phyloP scores from a whole-genome alignment of 2,329 filamentous ascomycete species.

The Diaporthe destruens region DNA sequence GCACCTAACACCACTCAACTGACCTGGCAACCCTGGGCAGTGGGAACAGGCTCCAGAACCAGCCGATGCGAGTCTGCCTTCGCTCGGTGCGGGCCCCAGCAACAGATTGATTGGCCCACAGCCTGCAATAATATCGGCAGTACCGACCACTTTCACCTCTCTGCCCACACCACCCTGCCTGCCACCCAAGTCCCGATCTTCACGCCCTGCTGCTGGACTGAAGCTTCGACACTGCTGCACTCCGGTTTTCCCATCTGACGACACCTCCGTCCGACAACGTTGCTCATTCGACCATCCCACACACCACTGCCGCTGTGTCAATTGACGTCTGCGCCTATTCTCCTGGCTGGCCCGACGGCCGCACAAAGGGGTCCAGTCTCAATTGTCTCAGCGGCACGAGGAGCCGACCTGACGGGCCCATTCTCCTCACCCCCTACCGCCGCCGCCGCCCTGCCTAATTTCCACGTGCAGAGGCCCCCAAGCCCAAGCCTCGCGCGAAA shows the following conservation, averaged over 20 bases:
- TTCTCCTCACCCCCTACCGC: neutral
- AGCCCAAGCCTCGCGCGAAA: constrained; percentile 38
- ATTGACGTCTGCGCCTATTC: constrained; percentile 32
- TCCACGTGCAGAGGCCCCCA: constrained; percentile 26
- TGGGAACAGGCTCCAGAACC: constrained; percentile 1
- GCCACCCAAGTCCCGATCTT: neutral
- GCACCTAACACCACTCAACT: neutral
- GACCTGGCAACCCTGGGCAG: neutral
- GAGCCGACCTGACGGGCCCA: constrained; percentile 16
- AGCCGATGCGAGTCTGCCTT: constrained; percentile 26
- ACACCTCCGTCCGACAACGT: neutral
- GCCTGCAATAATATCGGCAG: constrained; percentile 42
- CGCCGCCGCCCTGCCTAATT: constrained; percentile 30
- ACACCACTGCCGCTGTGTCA: constrained; percentile 30
- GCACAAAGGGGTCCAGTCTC: constrained; percentile 30
- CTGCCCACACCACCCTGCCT: constrained; percentile 6
- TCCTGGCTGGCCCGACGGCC: constrained; percentile 25
- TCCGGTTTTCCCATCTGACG: constrained; percentile 18
- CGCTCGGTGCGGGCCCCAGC: constrained; percentile 22
- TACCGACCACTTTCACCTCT: constrained; percentile 39
- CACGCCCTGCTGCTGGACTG: constrained; percentile 9
- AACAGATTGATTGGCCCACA: constrained; percentile 41
- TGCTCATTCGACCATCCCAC: constrained; percentile 8
- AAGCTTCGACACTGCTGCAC: constrained; percentile 32
- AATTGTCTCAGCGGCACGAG: constrained; percentile 39